A percentile compares a stretch with the other conserved stretches of the same genome.
Conservation (phyloP, 2,329 filamentous ascomycete species). For the Xylariales sp. region DNA sequence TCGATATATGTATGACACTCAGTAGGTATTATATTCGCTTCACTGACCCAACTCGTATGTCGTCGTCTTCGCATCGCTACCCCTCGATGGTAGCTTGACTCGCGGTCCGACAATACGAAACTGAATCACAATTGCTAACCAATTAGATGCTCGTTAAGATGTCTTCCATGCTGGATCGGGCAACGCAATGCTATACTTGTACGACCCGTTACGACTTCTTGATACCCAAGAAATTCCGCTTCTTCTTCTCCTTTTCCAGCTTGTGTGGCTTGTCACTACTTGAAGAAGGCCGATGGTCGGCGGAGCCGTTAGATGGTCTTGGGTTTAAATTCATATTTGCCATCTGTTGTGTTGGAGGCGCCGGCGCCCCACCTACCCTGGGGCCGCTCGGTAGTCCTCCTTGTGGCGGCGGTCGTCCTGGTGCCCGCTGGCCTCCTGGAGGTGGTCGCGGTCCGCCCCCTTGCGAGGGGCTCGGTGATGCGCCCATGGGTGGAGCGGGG, state of each 20-base stretch:
- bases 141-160: not conserved
- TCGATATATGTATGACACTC: not conserved
- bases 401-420: conserved; percentile 45
- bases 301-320: conserved; percentile 45
- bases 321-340: conserved; percentile 63
- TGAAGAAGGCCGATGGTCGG: conserved; percentile 38
- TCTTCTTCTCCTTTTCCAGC: conserved; percentile 69
- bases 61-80: not conserved
- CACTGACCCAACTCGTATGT: not conserved
- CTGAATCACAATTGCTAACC: conserved; percentile 10
- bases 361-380: conserved; percentile 43
- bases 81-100: not conserved
- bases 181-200: not conserved
- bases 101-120: not conserved
- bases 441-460: conserved; percentile 46
- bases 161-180: not conserved
- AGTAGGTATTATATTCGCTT: not conserved
- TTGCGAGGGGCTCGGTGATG: conserved; percentile 43
- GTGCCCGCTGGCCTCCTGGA: conserved; percentile 46
- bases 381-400: conserved; percentile 54
- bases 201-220: conserved; percentile 60
- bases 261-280: conserved; percentile 59
- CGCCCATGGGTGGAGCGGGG: conserved; percentile 59
- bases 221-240: conserved; percentile 66
- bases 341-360: conserved; percentile 67